Percentiles rank a stretch among this genome's conserved stretches.
Evolutionary conservation across 2,329 filamentous ascomycete genomes (phyloP).

Genomic region (Diaporthe batatas): DNA sequence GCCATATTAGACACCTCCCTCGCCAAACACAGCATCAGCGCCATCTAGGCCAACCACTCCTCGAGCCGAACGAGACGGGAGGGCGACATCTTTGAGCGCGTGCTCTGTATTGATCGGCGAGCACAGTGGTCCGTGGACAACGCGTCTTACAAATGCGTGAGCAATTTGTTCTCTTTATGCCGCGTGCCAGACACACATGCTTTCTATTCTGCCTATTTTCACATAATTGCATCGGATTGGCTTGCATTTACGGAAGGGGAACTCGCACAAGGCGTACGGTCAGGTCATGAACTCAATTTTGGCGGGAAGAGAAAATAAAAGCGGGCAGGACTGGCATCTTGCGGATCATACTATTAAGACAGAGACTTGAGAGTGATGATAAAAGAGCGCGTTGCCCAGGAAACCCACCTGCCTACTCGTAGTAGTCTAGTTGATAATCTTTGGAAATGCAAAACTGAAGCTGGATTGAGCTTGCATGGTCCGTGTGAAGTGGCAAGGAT

Average conservation of each 20-base stretch:
- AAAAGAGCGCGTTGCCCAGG: constrained; percentile 19
- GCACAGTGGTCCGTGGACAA: background rate
- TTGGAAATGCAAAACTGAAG: constrained; percentile 8
- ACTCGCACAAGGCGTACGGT: constrained; percentile 19
- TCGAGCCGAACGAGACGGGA: background rate
- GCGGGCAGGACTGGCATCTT: constrained; percentile 22
- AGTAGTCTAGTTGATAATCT: constrained; percentile 34
- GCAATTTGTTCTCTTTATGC: background rate
- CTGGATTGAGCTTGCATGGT: background rate
- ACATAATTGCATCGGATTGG: constrained; percentile 13
- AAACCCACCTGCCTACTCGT: constrained; percentile 29
- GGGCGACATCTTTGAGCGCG: background rate
- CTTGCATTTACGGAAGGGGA: constrained; percentile 21
- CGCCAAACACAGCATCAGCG: background rate
- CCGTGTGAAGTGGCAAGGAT: background rate
- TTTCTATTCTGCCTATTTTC: background rate
- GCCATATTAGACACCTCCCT: constrained; percentile 1
- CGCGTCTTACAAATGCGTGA: constrained; percentile 5
- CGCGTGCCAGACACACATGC: constrained; percentile 8
- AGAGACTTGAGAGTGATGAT: constrained; percentile 5
- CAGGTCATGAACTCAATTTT: background rate
- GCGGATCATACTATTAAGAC: constrained; percentile 9
- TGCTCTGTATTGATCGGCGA: background rate
- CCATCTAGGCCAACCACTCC: background rate
- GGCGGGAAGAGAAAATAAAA: constrained; percentile 20